phyloP scores from a whole-genome alignment of 2,329 filamentous ascomycete species.

The Penicillium oxalicum region DNA sequence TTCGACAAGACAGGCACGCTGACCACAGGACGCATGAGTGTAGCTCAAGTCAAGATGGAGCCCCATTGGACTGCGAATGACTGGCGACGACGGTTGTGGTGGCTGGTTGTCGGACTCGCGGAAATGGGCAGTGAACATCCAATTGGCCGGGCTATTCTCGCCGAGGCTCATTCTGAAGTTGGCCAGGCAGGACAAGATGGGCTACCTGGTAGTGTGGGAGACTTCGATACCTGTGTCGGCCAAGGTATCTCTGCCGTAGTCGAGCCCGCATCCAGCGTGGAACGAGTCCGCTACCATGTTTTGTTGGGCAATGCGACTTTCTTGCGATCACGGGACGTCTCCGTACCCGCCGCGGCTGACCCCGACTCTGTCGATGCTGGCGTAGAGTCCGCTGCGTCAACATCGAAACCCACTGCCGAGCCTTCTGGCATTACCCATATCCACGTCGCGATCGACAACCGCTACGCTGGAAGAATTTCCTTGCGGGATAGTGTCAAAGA shows the following conservation, averaged over 20 bases:
- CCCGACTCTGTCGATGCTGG: slow-evolving; percentile 25
- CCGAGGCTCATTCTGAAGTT: slow-evolving; percentile 68
- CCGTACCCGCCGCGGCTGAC: slow-evolving; percentile 37
- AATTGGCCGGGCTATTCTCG: slow-evolving; percentile 80
- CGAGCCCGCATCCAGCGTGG: slow-evolving; percentile 64
- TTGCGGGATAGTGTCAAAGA: slow-evolving; percentile 89
- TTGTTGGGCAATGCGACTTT: slow-evolving; percentile 77
- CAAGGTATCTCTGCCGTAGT: slow-evolving; percentile 77
- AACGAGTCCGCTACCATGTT: slow-evolving; percentile 68
- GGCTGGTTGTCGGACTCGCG: slow-evolving; percentile 89
- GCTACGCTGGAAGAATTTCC: slow-evolving; percentile 74
- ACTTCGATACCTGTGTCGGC: slow-evolving; percentile 78
- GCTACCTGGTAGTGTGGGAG: slow-evolving; percentile 75
- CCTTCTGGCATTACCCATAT: slow-evolving; percentile 76
- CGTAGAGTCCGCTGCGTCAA: slow-evolving; percentile 23
- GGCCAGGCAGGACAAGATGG: slow-evolving; percentile 64
- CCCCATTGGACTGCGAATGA: slow-evolving; percentile 64
- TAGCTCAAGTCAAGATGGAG: slow-evolving; percentile 64
- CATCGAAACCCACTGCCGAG: slow-evolving; percentile 28
- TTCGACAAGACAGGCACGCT: slow-evolving; percentile 95
- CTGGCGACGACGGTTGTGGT: slow-evolving; percentile 73
- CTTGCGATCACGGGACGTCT: slow-evolving; percentile 63
- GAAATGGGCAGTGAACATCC: slow-evolving; percentile 96
- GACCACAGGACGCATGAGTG: slow-evolving; percentile 91
- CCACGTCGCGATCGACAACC: slow-evolving; percentile 77